Evolutionary conservation across 2,329 filamentous ascomycete genomes (phyloP).

Genomic region (Aspergillus sp.): DNA sequence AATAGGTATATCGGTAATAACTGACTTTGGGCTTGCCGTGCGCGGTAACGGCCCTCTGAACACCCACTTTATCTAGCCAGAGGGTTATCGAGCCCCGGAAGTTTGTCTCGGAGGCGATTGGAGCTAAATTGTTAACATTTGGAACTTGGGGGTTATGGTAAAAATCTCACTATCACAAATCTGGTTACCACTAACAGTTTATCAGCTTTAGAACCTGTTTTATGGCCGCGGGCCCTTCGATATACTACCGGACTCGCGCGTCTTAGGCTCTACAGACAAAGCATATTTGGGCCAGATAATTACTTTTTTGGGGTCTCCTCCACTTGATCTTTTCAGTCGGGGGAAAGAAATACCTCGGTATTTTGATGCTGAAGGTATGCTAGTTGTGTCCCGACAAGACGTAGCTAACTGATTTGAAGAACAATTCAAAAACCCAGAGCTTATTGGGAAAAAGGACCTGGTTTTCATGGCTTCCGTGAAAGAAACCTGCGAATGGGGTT

Average conservation of each 20-base stretch:
- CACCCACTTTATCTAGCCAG: conserved; percentile 46
- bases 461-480: conserved; percentile 12
- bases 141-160: conserved; percentile 30
- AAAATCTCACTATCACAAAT: conserved; percentile 3
- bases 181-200: conserved; percentile 5
- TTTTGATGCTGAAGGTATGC: conserved; percentile 18
- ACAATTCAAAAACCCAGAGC: conserved; percentile 12
- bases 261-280: conserved; percentile 7
- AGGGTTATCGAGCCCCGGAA: conserved; percentile 32
- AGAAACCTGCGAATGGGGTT: conserved; percentile 4
- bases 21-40: conserved; percentile 30
- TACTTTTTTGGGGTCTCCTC: conserved; percentile 33
- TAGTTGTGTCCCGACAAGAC: conserved; percentile 2
- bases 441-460: conserved; percentile 9
- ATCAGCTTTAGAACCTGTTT: conserved; percentile 25
- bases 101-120: conserved; percentile 29
- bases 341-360: conserved; percentile 22
- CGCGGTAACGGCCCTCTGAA: conserved; percentile 26
- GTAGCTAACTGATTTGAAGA: conserved; percentile 8
- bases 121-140: conserved; percentile 11
- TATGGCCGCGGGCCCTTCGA: conserved; percentile 19
- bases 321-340: conserved; percentile 28
- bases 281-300: conserved; percentile 36
- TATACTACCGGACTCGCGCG: conserved; percentile 4
- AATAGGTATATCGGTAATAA: conserved; percentile 24